Conservation (phyloP, 192 early-diverging fungal species). For the Rhizoclosmatium globosum region DNA sequence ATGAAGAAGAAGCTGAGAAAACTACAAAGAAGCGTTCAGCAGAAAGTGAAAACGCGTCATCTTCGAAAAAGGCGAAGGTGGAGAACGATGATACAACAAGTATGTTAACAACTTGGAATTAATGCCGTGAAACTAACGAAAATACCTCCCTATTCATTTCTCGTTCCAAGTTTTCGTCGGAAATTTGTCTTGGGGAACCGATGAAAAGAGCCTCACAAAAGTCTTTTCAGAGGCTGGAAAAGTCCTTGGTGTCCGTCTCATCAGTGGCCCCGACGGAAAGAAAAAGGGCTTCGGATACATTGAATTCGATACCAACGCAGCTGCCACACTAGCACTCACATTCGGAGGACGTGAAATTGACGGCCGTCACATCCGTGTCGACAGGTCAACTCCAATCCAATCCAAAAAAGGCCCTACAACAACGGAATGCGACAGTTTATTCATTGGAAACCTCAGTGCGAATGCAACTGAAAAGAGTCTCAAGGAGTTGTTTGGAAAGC, state of each 20-base stretch:
- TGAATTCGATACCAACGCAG: slow-evolving; percentile 67
- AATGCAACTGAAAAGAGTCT: slow-evolving; percentile 72
- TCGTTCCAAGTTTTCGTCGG: slow-evolving; percentile 66
- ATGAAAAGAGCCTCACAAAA: slow-evolving; percentile 68
- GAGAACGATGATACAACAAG: slow-evolving; percentile 26
- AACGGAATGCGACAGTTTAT: slow-evolving; percentile 73
- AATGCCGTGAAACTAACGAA: neutral
- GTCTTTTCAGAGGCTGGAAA: slow-evolving; percentile 75
- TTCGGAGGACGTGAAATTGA: slow-evolving; percentile 83
- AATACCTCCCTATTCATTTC: neutral
- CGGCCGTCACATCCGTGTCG: slow-evolving; percentile 72
- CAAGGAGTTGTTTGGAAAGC: slow-evolving; percentile 55
- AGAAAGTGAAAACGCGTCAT: neutral
- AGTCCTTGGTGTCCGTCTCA: slow-evolving; percentile 74
- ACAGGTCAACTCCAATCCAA: slow-evolving; percentile 56
- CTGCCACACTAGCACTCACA: slow-evolving; percentile 75
- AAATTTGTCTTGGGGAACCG: slow-evolving; percentile 75
- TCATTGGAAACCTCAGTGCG: slow-evolving; percentile 80
- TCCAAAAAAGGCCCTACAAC: slow-evolving; percentile 13
- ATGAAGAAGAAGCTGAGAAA: slow-evolving; percentile 7
- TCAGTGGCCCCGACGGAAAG: slow-evolving; percentile 75
- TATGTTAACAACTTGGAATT: neutral
- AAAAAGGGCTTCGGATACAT: slow-evolving; percentile 68
- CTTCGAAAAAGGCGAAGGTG: neutral
- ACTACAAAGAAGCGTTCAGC: neutral